Conservation (phyloP, 1,139 yeast species). For the Eremothecium sinecaudum region DNA sequence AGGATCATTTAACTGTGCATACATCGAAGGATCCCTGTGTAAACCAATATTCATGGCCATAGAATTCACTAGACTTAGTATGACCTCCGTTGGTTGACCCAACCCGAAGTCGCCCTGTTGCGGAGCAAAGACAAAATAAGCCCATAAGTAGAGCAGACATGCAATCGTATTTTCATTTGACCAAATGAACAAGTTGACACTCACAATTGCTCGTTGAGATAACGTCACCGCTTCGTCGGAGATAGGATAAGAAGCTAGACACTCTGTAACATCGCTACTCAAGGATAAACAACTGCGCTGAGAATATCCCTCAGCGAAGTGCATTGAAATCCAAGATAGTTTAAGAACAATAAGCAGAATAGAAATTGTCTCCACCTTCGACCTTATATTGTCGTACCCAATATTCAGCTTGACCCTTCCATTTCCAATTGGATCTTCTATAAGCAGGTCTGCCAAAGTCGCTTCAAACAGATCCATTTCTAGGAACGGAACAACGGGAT, state of each 20-base stretch:
- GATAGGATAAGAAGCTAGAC: constrained; percentile 15
- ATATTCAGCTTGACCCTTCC: constrained; percentile 17
- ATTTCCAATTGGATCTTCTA: constrained; percentile 14
- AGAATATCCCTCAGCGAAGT: constrained; percentile 6
- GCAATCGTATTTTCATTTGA: constrained; percentile 27
- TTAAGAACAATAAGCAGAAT: constrained; percentile 23
- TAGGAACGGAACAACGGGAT: constrained; percentile 22
- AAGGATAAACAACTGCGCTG: not conserved
- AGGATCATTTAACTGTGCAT: constrained; percentile 14
- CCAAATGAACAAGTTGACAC: constrained; percentile 26
- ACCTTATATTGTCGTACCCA: constrained; percentile 22
- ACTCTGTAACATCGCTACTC: constrained; percentile 1
- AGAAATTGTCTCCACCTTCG: constrained; percentile 25
- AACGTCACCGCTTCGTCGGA: constrained; percentile 18
- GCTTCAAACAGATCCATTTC: constrained; percentile 23
- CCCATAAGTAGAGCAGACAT: constrained; percentile 27
- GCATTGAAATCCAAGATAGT: constrained; percentile 21
- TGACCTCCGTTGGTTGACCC: constrained; percentile 27
- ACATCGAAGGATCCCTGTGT: constrained; percentile 28
- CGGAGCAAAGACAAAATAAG: constrained; percentile 27
- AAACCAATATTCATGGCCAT: constrained; percentile 27
- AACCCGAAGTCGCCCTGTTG: constrained; percentile 29
- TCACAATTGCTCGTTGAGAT: constrained; percentile 19
- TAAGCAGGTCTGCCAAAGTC: constrained; percentile 16
- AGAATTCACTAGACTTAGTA: constrained; percentile 21